Percentiles rank a stretch among this genome's conserved stretches.
Evolutionary conservation across 176 grass and related monocot genomes (phyloP).

Genomic region (Avena atlantica): DNA sequence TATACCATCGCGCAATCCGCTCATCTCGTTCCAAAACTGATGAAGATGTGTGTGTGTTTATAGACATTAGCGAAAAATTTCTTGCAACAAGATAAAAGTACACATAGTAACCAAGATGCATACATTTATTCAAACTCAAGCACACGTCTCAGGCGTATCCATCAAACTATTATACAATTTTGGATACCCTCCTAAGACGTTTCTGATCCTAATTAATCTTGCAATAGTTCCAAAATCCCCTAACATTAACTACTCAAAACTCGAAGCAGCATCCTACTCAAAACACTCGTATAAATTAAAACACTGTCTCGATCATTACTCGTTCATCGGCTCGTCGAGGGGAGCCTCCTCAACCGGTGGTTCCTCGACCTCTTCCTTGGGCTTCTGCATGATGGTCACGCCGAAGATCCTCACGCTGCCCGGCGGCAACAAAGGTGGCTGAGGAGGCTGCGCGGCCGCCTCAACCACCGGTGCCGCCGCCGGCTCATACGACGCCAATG

Average conservation of each 20-base stretch:
- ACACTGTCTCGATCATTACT: background rate
- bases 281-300: background rate
- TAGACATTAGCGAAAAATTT: no score
- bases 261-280: background rate
- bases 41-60: background rate
- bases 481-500: background rate
- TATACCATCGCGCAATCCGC: background rate
- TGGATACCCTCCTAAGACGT: background rate
- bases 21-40: background rate
- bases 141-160: background rate
- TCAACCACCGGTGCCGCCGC: background rate
- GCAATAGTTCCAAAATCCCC: background rate
- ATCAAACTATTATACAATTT: slow-evolving; percentile 12
- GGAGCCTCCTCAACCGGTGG: background rate
- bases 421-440: background rate
- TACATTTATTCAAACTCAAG: background rate
- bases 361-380: background rate
- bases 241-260: background rate
- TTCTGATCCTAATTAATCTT: background rate
- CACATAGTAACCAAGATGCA: background rate
- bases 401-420: slow-evolving; percentile 43
- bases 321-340: background rate
- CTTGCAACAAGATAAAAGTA: background rate
- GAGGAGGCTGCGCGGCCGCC: background rate
- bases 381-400: background rate